These are phyloP conservation scores for Manihot esculenta DNA, from an alignment of 441 rosid species.

Conservation along the genomic window DNA sequence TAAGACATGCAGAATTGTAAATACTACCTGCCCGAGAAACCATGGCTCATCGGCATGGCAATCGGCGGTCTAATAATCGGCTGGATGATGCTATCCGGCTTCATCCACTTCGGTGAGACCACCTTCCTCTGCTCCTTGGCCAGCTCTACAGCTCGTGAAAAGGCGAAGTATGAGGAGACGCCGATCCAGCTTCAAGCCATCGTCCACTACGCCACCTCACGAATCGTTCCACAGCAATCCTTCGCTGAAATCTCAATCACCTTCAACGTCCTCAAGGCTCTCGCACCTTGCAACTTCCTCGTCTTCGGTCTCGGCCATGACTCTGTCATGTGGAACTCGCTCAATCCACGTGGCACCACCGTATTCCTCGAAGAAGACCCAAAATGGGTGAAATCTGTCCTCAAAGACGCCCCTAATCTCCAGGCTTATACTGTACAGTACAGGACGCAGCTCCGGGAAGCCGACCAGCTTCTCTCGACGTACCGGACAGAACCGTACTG, in stretches of 20 bases:
- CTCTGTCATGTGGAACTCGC: constrained; percentile 85
- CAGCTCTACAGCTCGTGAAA: constrained; percentile 18
- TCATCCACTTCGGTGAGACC: constrained; percentile 39
- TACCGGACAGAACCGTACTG: constrained; percentile 55
- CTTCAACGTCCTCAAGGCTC: constrained; percentile 54
- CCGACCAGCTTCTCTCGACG: constrained; percentile 45
- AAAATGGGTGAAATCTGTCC: constrained; percentile 62
- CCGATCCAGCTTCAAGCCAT: constrained; percentile 76
- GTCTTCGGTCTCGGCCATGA: constrained; percentile 89
- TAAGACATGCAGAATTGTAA: constrained; percentile 28
- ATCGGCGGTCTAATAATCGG: constrained; percentile 48
- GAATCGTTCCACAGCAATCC: constrained; percentile 66
- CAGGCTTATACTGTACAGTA: constrained; percentile 61
- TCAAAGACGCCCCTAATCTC: constrained; percentile 47
- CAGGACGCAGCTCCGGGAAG: constrained; percentile 62
- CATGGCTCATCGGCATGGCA: constrained; percentile 36
- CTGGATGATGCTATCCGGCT: constrained; percentile 41
- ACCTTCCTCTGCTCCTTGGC: constrained; percentile 51
- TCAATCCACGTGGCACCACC: constrained; percentile 76
- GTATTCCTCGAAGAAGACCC: constrained; percentile 86
- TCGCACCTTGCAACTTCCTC: constrained; percentile 73
- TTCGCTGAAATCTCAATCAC: constrained; percentile 57
- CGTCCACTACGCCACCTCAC: constrained; percentile 84
- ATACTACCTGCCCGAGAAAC: constrained; percentile 34
- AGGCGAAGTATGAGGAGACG: constrained; percentile 41